Evolutionary conservation across 1,139 yeast genomes (phyloP).

Genomic region (Sugiyamaella paludigena): DNA sequence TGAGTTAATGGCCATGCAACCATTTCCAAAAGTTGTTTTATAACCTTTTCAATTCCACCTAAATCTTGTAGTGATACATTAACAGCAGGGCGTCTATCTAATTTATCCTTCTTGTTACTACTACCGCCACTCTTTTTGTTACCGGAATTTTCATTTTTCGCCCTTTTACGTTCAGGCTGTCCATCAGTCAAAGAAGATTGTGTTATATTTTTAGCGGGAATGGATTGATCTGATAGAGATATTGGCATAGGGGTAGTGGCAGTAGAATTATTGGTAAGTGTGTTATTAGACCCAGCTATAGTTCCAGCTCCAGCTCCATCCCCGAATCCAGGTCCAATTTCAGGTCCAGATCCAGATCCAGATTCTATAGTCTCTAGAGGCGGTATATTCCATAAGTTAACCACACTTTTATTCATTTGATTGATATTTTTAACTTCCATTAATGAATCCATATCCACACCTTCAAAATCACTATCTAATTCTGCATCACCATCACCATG

Average conservation of each 20-base stretch:
- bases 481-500: slow-evolving; percentile 25
- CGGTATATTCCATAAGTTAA: slow-evolving; percentile 59
- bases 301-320: slow-evolving; percentile 16
- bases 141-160: slow-evolving; percentile 25
- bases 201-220: slow-evolving; percentile 10
- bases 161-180: slow-evolving; percentile 17
- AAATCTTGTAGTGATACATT: slow-evolving; percentile 57
- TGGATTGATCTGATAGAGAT: slow-evolving; percentile 12
- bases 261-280: neutral
- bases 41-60: slow-evolving; percentile 86
- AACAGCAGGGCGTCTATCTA: slow-evolving; percentile 20
- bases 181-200: slow-evolving; percentile 16
- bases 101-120: slow-evolving; percentile 19
- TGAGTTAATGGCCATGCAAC: slow-evolving; percentile 90
- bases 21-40: slow-evolving; percentile 81
- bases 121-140: slow-evolving; percentile 28
- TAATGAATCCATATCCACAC: slow-evolving; percentile 46
- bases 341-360: slow-evolving; percentile 15
- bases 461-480: slow-evolving; percentile 44
- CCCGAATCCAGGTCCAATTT: slow-evolving; percentile 1
- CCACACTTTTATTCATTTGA: slow-evolving; percentile 71
- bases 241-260: slow-evolving; percentile 18
- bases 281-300: slow-evolving; percentile 3
- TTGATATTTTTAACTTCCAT: slow-evolving; percentile 56
- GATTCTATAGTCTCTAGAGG: slow-evolving; percentile 16